Evolutionary conservation across 148 eudicot species (phyloP).

Genomic region (Fagopyrum homotropicum): DNA sequence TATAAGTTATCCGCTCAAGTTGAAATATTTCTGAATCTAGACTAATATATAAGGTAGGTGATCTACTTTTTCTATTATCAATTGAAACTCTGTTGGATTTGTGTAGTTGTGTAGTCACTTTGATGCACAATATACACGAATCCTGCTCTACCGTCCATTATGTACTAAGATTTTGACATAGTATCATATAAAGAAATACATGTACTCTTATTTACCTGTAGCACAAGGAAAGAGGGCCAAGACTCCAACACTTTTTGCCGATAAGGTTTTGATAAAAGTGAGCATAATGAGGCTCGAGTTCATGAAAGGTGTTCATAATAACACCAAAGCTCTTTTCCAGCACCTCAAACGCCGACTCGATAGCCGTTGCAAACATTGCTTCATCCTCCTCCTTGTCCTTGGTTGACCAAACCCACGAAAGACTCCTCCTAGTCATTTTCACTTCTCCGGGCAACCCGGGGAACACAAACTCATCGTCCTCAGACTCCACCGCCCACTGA

Average conservation of each 20-base stretch:
- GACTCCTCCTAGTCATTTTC: conserved; percentile 14
- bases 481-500: conserved; percentile 11
- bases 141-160: too few relatives aligned
- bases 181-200: too few relatives aligned
- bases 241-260: conserved; percentile 23
- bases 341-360: neutral
- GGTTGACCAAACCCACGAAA: neutral
- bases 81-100: too few relatives aligned
- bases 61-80: too few relatives aligned
- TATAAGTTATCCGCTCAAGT: too few relatives aligned
- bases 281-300: conserved; percentile 23
- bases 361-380: neutral
- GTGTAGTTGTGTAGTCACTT: too few relatives aligned
- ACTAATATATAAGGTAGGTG: too few relatives aligned
- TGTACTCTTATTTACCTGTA: neutral
- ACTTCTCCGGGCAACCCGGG: conserved; percentile 30
- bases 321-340: conserved; percentile 15
- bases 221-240: conserved; percentile 31
- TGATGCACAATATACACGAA: too few relatives aligned
- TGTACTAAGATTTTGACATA: too few relatives aligned
- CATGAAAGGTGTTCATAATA: conserved; percentile 28
- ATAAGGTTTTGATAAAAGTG: conserved; percentile 12
- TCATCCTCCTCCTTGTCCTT: neutral
- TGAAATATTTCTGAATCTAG: too few relatives aligned
- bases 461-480: conserved; percentile 21